Percentiles rank a stretch among this genome's conserved stretches.
These are phyloP conservation scores for Metschnikowia kunwiensis DNA, from an alignment of 805 yeast species.

Conservation along the genomic window DNA sequence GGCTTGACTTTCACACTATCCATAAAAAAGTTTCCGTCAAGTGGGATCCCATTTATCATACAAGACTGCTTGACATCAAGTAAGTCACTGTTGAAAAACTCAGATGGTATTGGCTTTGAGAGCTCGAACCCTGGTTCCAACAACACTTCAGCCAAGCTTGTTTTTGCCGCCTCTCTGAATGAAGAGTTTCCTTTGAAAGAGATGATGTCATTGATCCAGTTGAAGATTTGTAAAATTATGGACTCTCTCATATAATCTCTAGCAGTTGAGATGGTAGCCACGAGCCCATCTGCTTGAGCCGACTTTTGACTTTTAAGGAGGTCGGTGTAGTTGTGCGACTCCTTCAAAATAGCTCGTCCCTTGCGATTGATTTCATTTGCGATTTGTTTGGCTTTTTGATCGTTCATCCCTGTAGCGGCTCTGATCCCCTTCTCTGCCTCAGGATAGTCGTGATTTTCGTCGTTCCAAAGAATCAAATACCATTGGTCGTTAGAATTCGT, in stretches of 20 bases:
- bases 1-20: conserved; percentile 21
- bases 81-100: conserved; percentile 16
- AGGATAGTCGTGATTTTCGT: conserved; percentile 63
- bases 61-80: conserved; percentile 21
- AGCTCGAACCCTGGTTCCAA: conserved; percentile 34
- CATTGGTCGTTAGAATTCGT: conserved; percentile 33
- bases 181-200: conserved; percentile 21
- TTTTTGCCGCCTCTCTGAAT: conserved; percentile 34
- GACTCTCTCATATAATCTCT: conserved; percentile 51
- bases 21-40: conserved; percentile 27
- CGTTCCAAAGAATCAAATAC: conserved; percentile 69
- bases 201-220: conserved; percentile 49
- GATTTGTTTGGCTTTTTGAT: conserved; percentile 28
- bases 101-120: conserved; percentile 27
- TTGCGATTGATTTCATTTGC: conserved; percentile 46
- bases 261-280: conserved; percentile 52
- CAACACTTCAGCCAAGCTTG: conserved; percentile 44
- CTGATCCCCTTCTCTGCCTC: conserved; percentile 51
- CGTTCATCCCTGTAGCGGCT: conserved; percentile 28
- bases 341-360: conserved; percentile 50
- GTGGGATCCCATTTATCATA: conserved; percentile 33
- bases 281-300: conserved; percentile 49
- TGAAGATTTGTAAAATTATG: conserved; percentile 42
- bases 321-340: conserved; percentile 22
- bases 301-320: conserved; percentile 34